A percentile compares a stretch with the other conserved stretches of the same genome.
phyloP scores from a whole-genome alignment of 2,329 filamentous ascomycete species.

The Biscogniauxia mediterranea region DNA sequence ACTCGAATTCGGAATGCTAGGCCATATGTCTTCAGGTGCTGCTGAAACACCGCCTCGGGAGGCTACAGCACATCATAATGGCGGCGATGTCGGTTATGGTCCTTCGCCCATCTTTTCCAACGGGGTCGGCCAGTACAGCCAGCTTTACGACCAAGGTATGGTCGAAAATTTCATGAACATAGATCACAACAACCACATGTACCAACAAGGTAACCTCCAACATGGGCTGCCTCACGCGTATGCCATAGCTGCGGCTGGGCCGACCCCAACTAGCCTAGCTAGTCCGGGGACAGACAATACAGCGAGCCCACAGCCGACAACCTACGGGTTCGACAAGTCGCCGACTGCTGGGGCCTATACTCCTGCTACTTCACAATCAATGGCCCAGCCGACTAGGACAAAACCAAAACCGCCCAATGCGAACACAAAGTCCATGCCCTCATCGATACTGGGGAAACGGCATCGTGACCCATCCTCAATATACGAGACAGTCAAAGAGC shows the following conservation, averaged over 20 bases:
- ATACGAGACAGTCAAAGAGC: constrained; percentile 85
- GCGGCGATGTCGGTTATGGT: constrained; percentile 40
- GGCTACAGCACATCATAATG: constrained; percentile 40
- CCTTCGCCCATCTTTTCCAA: constrained; percentile 51
- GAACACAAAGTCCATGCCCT: constrained; percentile 40
- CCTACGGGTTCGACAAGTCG: constrained; percentile 55
- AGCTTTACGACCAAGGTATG: constrained; percentile 51
- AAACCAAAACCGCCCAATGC: constrained; percentile 45
- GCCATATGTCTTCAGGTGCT: constrained; percentile 90
- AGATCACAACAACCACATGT: constrained; percentile 49
- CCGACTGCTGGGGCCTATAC: constrained; percentile 42
- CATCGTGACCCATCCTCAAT: constrained; percentile 76
- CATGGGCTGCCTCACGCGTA: constrained; percentile 64
- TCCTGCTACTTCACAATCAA: constrained; percentile 28
- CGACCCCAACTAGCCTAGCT: constrained; percentile 55
- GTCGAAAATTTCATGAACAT: constrained; percentile 53
- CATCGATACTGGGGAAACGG: constrained; percentile 57
- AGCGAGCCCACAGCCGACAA: constrained; percentile 56
- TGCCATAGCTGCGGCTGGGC: constrained; percentile 57
- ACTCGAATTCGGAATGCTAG: constrained; percentile 92
- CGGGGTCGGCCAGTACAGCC: constrained; percentile 48
- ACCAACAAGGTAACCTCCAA: constrained; percentile 57
- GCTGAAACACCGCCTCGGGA: constrained; percentile 77
- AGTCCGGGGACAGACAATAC: constrained; percentile 65
- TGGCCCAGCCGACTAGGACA: constrained; percentile 37